These are phyloP conservation scores for Cordyceps cicadae DNA, from an alignment of 2,329 filamentous ascomycete genomes.

Conservation along the genomic window DNA sequence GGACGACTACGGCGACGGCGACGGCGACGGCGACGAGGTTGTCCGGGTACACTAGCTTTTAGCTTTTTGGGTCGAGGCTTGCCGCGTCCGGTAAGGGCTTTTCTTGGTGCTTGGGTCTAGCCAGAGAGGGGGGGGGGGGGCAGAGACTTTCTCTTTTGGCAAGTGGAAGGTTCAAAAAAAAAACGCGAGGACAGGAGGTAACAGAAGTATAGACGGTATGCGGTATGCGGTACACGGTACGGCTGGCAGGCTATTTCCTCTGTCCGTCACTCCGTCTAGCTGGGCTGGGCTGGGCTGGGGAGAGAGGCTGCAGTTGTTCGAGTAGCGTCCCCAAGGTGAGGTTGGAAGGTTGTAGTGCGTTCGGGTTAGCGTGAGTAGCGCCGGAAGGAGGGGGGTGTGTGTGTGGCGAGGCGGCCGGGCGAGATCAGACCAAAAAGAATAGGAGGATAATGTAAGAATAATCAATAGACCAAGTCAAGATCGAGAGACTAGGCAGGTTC, in stretches of 20 bases:
- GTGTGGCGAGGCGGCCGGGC: neutral
- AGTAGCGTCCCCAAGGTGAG: neutral
- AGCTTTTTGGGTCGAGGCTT: conserved; percentile 10
- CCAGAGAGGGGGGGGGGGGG: neutral
- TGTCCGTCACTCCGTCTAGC: too few relatives aligned
- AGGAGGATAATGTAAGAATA: neutral
- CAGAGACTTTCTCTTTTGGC: neutral
- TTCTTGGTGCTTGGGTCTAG: neutral
- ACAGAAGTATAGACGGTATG: neutral
- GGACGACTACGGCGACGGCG: neutral
- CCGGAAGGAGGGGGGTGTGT: conserved; percentile 3
- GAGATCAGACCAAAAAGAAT: conserved; percentile 7
- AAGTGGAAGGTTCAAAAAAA: neutral
- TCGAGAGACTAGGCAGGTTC: neutral
- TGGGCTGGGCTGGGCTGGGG: neutral
- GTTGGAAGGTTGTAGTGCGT: neutral
- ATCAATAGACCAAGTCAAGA: neutral
- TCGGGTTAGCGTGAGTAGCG: conserved; percentile 1
- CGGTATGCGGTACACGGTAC: neutral
- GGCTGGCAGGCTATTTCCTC: neutral
- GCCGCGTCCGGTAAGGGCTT: conserved; percentile 11
- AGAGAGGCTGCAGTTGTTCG: neutral
- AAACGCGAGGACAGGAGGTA: neutral
- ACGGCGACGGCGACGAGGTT: neutral
- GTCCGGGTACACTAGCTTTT: conserved; percentile 9